These are phyloP conservation scores for Alternaria conjuncta DNA, from an alignment of 2,329 filamentous ascomycete species.

Conservation along the genomic window DNA sequence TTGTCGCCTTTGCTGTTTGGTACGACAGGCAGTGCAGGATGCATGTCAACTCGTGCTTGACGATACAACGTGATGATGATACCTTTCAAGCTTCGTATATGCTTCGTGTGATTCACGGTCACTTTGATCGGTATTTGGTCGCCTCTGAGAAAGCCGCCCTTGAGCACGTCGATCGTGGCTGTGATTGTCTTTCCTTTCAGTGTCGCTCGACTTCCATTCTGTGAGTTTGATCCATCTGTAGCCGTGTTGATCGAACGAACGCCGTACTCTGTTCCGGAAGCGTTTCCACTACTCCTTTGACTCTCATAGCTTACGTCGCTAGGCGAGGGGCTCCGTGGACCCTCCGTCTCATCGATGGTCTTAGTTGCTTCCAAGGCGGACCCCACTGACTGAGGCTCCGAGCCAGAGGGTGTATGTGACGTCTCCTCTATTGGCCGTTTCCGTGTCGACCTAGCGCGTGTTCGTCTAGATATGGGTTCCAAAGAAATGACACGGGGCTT, in stretches of 20 bases:
- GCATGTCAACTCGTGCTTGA: slow-evolving; percentile 87
- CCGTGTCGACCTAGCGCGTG: slow-evolving; percentile 62
- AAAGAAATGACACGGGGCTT: slow-evolving; percentile 84
- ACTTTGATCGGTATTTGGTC: slow-evolving; percentile 83
- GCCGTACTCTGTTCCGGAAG: slow-evolving; percentile 52
- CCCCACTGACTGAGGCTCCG: slow-evolving; percentile 29
- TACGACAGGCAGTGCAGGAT: slow-evolving; percentile 66
- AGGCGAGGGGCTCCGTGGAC: slow-evolving; percentile 52
- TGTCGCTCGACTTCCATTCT: slow-evolving; percentile 58
- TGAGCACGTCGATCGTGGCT: slow-evolving; percentile 80
- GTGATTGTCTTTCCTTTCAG: slow-evolving; percentile 79
- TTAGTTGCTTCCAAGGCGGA: slow-evolving; percentile 28
- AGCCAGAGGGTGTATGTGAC: slow-evolving; percentile 19
- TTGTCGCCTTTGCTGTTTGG: slow-evolving; percentile 70
- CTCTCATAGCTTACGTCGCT: slow-evolving; percentile 58
- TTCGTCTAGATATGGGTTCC: slow-evolving; percentile 79
- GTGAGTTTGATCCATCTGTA: slow-evolving; percentile 50
- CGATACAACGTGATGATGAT: slow-evolving; percentile 93
- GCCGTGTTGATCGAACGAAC: slow-evolving; percentile 51
- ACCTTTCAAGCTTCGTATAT: slow-evolving; percentile 87
- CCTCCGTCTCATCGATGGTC: slow-evolving; percentile 40
- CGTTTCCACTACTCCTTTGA: slow-evolving; percentile 63
- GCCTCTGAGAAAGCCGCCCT: slow-evolving; percentile 83
- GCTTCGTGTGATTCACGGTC: slow-evolving; percentile 84
- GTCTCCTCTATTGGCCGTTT: slow-evolving; percentile 26